Conservation (phyloP, 2,329 filamentous ascomycete species). For the Plenodomus lindquistii region DNA sequence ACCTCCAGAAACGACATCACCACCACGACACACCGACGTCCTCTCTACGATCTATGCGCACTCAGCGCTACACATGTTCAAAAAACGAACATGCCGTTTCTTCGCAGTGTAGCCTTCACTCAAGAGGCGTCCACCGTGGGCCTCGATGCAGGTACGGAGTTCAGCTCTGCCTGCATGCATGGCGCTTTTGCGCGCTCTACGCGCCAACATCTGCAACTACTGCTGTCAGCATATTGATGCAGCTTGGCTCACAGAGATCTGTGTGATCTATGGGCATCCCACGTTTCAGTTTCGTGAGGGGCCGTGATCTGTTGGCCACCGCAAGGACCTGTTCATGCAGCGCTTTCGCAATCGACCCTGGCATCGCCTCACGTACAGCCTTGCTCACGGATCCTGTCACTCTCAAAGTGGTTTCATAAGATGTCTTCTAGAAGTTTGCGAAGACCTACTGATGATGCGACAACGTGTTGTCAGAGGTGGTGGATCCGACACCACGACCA, state of each 20-base stretch:
- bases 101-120: neutral
- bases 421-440: conserved; percentile 33
- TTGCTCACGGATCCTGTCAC: conserved; percentile 25
- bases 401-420: conserved; percentile 33
- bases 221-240: conserved; percentile 13
- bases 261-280: conserved; percentile 16
- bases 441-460: conserved; percentile 16
- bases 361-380: conserved; percentile 17
- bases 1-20: conserved; percentile 6
- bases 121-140: neutral
- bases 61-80: conserved; percentile 5
- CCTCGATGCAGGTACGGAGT: conserved; percentile 8
- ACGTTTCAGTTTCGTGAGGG: conserved; percentile 27
- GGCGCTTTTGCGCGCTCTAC: conserved; percentile 1
- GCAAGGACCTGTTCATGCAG: conserved; percentile 32
- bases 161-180: conserved; percentile 2
- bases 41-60: neutral
- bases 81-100: neutral
- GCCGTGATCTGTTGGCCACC: conserved; percentile 11
- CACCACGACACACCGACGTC: conserved; percentile 2
- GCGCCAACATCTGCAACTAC: conserved; percentile 2
- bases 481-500: conserved; percentile 20
- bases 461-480: conserved; percentile 26
- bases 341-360: conserved; percentile 19
- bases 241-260: conserved; percentile 7